Conservation (phyloP, 2,329 filamentous ascomycete species). For the Phialophora verrucosa region DNA sequence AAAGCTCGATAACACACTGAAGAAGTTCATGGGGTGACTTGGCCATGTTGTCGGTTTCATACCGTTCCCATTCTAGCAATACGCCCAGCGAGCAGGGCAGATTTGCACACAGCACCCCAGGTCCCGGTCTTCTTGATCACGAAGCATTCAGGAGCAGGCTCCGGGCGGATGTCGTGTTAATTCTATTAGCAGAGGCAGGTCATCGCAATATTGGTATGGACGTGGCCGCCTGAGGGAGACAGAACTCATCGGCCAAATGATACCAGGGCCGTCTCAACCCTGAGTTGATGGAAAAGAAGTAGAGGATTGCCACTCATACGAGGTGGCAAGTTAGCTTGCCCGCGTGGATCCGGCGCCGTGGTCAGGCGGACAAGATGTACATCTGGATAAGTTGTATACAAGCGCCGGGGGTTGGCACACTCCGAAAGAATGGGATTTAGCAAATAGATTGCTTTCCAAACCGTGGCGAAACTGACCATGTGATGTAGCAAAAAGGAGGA, state of each 20-base stretch:
- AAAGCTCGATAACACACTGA: conserved; percentile 32
- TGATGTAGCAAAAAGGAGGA: conserved; percentile 4
- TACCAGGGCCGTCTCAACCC: not conserved
- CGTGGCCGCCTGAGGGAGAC: not conserved
- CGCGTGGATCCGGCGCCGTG: not conserved
- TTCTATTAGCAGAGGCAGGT: not conserved
- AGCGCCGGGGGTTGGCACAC: not conserved
- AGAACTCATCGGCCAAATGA: not conserved
- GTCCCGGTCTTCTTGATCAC: not conserved
- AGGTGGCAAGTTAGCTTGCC: not conserved
- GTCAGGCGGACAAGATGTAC: conserved; percentile 1
- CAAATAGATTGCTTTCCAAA: not conserved
- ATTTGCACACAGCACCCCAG: not conserved
- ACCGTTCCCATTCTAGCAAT: not conserved
- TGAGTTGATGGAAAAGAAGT: not conserved
- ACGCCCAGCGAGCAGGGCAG: not conserved
- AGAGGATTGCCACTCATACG: not conserved
- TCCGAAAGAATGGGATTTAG: not conserved
- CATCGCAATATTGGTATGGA: not conserved
- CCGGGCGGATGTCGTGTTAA: not conserved
- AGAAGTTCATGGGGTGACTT: conserved; percentile 26
- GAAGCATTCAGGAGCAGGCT: not conserved
- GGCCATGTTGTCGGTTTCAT: not conserved
- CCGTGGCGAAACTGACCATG: conserved; percentile 8
- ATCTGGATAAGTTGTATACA: not conserved